Percentiles rank a stretch among this genome's conserved stretches.
Evolutionary conservation across 345 rosid species (phyloP).

Genomic region (Hypericum perforatum): DNA sequence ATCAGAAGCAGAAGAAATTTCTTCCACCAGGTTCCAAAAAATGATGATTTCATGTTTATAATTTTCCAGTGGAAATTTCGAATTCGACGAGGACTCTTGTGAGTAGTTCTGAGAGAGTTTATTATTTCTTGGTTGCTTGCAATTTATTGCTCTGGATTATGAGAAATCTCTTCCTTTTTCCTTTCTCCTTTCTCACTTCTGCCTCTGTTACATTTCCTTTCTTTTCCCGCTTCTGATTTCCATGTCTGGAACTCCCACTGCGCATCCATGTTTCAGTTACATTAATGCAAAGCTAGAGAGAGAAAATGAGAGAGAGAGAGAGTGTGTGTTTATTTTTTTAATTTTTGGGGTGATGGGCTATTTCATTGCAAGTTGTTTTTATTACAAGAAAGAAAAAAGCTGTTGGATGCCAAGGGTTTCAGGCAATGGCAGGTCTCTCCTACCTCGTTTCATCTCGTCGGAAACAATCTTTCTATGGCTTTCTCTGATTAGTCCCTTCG

Average conservation of each 20-base stretch:
- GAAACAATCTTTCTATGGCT: constrained; percentile 29
- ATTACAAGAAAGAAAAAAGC: constrained; percentile 7
- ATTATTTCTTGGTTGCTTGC: constrained; percentile 15
- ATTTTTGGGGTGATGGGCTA: background rate
- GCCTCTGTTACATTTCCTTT: background rate
- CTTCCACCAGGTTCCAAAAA: no score
- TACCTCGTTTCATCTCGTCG: background rate
- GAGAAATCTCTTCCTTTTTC: no score
- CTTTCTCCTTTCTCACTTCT: background rate
- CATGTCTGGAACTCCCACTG: constrained; percentile 12
- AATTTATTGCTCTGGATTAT: constrained; percentile 18
- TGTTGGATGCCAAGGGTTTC: constrained; percentile 14
- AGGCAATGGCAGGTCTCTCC: background rate
- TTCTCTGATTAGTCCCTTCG: constrained; percentile 29
- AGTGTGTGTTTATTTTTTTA: constrained; percentile 13
- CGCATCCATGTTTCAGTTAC: constrained; percentile 22
- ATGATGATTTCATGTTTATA: no score
- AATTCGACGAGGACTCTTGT: no score
- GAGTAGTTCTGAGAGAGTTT: constrained; percentile 1
- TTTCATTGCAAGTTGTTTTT: no score
- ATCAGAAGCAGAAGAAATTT: no score
- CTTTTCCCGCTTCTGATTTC: constrained; percentile 21
- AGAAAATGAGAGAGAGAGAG: no score
- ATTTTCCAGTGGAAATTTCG: no score
- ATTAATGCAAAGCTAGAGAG: constrained; percentile 15